Evolutionary conservation across 176 grass and related monocot genomes (phyloP).

Genomic region (Triticum turgidum): DNA sequence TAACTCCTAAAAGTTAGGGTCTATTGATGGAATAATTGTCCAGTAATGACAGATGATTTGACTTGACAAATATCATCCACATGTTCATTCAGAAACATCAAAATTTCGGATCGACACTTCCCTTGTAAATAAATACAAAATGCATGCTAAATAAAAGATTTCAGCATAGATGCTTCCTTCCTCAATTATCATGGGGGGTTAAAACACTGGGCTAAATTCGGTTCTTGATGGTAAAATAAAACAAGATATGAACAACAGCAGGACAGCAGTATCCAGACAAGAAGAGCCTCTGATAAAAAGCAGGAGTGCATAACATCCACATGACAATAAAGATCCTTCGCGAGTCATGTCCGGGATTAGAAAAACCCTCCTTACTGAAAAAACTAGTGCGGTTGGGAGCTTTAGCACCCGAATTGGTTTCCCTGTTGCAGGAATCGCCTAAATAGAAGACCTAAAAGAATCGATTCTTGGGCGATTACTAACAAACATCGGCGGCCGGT

Average conservation of each 20-base stretch:
- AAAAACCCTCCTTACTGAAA: neutral
- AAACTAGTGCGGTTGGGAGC: neutral
- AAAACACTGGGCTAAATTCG: neutral
- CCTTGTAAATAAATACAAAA: neutral
- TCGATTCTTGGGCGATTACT: neutral
- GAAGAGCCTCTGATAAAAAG: neutral
- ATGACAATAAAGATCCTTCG: neutral
- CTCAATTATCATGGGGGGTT: neutral
- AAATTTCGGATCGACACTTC: neutral
- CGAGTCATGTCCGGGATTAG: neutral
- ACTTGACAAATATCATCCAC: neutral
- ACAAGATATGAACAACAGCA: slow-evolving; percentile 8
- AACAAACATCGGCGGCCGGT: neutral
- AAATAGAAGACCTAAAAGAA: neutral
- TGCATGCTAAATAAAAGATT: neutral
- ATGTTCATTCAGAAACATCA: neutral
- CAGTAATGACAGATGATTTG: neutral
- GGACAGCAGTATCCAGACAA: neutral
- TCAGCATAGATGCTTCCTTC: neutral
- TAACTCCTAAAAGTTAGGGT: neutral
- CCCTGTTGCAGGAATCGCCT: neutral
- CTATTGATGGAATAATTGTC: neutral
- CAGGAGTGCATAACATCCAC: neutral
- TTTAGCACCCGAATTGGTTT: neutral
- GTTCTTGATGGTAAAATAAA: neutral